Base-by-base conservation (phyloP, 108 stramenopile genomes). In the Halocafeteria seosinensis region DNA sequence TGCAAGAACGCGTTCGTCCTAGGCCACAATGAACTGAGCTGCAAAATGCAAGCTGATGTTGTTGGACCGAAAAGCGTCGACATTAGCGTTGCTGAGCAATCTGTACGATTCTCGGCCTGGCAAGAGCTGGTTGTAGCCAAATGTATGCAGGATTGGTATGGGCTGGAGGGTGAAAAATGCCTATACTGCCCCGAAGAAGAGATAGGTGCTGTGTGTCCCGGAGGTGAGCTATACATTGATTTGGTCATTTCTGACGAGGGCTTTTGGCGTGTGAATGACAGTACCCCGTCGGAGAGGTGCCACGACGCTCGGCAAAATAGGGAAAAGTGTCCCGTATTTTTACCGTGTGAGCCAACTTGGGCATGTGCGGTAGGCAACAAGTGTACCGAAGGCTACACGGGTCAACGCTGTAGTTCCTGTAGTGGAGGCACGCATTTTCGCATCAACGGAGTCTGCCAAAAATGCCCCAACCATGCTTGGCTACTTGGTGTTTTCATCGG, bases 401-500 rank as follows among this genome's bases (percentile, higher is more conserved):
- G 52, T 5, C 8, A 3, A 5, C 62, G 55, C 17, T 66, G 65
- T 38, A 30, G 57, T 8, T 50, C 29, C 3, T 66, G 65, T 31
- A 1, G 31, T 28, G 35, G 25, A 27, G 29, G 61, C 55, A 63
- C 29, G 55, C 63, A 57, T 51, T 73, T 50, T 51, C 68, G 68
- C 31, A 57, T 63, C 26, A 57, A 52, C 55, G 67, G 67, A 3
- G 17, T 17, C 17, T 73, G 72, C 67, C 42, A 38, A n/a, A 38
- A 68, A 64, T 73, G 72, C 34, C 72, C 72, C 5, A 55, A 69
- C 31, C 34, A 59, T 33, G 53, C 58, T 11, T 12, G 24, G 29
- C 11, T 66, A 11, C 26, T 63, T 8, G 23, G 26, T 1, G 1
- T 34, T 6, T 35, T 29, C 24, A 59, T 66, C 30, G 52, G 27